A percentile compares a stretch with the other conserved stretches of the same genome.
These are phyloP conservation scores for Iberis pinnata DNA, from an alignment of 345 rosid species.

Conservation along the genomic window DNA sequence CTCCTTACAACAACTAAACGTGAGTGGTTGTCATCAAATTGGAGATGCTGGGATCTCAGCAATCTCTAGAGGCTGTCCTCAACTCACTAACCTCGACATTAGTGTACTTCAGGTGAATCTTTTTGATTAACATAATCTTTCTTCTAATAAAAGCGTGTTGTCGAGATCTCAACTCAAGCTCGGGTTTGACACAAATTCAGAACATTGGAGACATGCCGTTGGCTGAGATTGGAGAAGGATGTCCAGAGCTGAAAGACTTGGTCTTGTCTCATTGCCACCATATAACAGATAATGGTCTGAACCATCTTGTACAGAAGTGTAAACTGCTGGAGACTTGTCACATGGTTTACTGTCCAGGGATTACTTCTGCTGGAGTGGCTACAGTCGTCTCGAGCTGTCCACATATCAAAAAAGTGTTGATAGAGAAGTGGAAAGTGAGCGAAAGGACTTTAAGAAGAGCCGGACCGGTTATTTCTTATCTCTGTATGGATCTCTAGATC, in stretches of 20 bases:
- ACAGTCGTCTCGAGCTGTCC: constrained; percentile 75
- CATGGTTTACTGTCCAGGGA: constrained; percentile 69
- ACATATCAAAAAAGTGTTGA: constrained; percentile 66
- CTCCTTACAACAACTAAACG: constrained; percentile 63
- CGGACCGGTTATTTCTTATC: constrained; percentile 63
- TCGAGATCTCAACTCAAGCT: not conserved
- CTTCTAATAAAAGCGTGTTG: not conserved
- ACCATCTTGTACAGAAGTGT: constrained; percentile 64
- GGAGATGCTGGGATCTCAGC: constrained; percentile 81
- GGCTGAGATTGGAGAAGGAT: constrained; percentile 77
- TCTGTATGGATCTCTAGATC: constrained; percentile 57
- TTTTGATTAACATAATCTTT: too few relatives aligned
- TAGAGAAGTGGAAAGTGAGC: constrained; percentile 88
- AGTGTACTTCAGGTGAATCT: constrained; percentile 74
- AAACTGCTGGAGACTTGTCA: constrained; percentile 64
- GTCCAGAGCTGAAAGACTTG: constrained; percentile 63
- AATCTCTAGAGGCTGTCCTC: constrained; percentile 77
- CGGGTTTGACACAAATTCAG: constrained; percentile 30
- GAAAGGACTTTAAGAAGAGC: constrained; percentile 74
- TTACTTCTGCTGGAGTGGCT: constrained; percentile 75
- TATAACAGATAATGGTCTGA: constrained; percentile 63
- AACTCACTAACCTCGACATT: constrained; percentile 62
- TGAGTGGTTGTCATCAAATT: constrained; percentile 80
- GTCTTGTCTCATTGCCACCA: constrained; percentile 81
- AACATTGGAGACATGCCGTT: constrained; percentile 68